These are phyloP conservation scores for Torulaspora franciscae DNA, from an alignment of 805 yeast genomes.

Conservation along the genomic window DNA sequence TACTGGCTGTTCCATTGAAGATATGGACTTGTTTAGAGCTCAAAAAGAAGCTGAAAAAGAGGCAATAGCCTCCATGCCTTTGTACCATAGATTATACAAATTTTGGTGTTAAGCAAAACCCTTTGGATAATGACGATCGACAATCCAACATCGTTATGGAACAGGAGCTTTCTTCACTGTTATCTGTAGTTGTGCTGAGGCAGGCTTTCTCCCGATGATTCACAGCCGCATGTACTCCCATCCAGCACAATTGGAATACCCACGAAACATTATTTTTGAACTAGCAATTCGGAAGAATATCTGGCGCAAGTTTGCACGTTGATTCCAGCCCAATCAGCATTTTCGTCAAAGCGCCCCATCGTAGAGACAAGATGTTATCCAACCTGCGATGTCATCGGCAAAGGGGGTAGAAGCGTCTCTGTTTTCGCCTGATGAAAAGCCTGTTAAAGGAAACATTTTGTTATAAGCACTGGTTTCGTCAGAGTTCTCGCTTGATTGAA, in stretches of 20 bases:
- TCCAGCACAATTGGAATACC: too few species aligned
- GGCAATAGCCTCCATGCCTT: constrained; percentile 28
- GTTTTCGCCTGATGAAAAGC: neutral
- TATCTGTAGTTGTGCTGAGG: too few species aligned
- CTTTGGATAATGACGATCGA: too few species aligned
- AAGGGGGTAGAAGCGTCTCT: neutral
- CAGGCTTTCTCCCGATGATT: too few species aligned
- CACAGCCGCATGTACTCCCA: too few species aligned
- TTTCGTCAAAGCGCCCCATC: constrained; percentile 5
- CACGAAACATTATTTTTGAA: too few species aligned
- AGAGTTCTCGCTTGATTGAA: neutral
- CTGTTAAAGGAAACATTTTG: neutral
- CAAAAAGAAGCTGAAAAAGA: constrained; percentile 37
- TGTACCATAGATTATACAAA: constrained; percentile 33
- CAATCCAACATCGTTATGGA: too few species aligned
- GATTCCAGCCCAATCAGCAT: neutral
- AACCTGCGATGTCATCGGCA: constrained; percentile 14
- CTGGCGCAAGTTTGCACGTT: neutral
- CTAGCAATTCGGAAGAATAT: neutral
- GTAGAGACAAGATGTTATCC: constrained; percentile 13
- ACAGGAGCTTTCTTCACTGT: too few species aligned
- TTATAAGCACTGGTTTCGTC: neutral
- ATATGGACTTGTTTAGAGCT: constrained; percentile 42
- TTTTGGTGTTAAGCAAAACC: constrained; percentile 32
- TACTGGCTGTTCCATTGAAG: constrained; percentile 49